Conservation (phyloP, 2,329 filamentous ascomycete genomes). For the Xylariaceae sp. region DNA sequence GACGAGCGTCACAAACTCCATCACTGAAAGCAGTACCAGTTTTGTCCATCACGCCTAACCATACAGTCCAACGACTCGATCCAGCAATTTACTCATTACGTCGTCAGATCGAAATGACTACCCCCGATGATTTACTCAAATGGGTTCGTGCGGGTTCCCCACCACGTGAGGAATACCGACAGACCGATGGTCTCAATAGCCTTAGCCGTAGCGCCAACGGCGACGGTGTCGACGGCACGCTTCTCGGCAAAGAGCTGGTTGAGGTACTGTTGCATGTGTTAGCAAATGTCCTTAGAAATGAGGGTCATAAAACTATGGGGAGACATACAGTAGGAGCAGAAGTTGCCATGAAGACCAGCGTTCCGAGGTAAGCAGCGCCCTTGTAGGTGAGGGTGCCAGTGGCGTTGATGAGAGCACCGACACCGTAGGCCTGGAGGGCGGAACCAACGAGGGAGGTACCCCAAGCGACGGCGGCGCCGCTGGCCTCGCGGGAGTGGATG, state of each 20-base stretch:
- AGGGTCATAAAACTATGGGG: background rate
- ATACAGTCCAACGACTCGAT: constrained; percentile 9
- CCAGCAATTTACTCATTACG: constrained; percentile 7
- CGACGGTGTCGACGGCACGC: constrained; percentile 84
- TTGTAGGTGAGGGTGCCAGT: constrained; percentile 95
- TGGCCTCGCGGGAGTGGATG: constrained; percentile 86
- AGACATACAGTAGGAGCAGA: constrained; percentile 78
- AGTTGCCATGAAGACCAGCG: constrained; percentile 86
- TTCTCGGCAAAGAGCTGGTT: constrained; percentile 86
- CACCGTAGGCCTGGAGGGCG: constrained; percentile 82
- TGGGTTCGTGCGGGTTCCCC: constrained; percentile 92
- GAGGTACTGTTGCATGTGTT: constrained; percentile 61
- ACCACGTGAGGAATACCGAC: constrained; percentile 91
- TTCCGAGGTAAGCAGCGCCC: constrained; percentile 90
- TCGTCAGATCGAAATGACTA: constrained; percentile 5
- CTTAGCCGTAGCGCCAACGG: constrained; percentile 78
- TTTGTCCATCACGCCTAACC: too few species aligned
- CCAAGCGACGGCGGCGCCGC: constrained; percentile 82
- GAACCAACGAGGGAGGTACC: constrained; percentile 87
- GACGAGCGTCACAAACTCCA: too few species aligned
- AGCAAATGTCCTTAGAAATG: background rate
- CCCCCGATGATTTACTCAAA: constrained; percentile 62
- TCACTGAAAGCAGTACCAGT: too few species aligned
- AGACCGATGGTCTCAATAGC: constrained; percentile 90
- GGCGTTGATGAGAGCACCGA: constrained; percentile 87